Evolutionary conservation across 2,329 filamentous ascomycete genomes (phyloP).

Genomic region (Aspergillus chevalieri): DNA sequence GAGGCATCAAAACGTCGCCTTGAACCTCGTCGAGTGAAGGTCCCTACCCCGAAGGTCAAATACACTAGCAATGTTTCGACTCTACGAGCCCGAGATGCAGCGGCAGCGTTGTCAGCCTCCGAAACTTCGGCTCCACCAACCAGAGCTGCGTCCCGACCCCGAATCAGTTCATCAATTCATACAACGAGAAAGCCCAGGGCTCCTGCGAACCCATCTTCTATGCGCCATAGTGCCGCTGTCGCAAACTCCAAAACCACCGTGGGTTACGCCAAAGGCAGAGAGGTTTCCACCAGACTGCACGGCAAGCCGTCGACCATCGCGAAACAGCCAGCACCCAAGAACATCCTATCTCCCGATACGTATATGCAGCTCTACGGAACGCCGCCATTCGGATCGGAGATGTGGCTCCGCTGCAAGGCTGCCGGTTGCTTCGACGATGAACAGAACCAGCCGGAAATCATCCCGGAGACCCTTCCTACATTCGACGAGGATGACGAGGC

Average conservation of each 20-base stretch:
- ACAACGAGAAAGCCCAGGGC: conserved; percentile 39
- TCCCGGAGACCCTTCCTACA: conserved; percentile 21
- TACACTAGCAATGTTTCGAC: conserved; percentile 31
- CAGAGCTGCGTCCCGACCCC: conserved; percentile 30
- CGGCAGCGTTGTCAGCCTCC: conserved; percentile 29
- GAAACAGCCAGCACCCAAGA: conserved; percentile 17
- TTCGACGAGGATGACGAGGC: conserved; percentile 36
- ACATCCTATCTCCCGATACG: conserved; percentile 34
- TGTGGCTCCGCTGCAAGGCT: conserved; percentile 37
- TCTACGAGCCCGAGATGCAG: conserved; percentile 36
- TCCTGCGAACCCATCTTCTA: conserved; percentile 45
- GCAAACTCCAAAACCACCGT: conserved; percentile 73
- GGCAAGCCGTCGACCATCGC: conserved; percentile 19
- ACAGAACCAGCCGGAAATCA: conserved; percentile 15
- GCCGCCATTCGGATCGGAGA: conserved; percentile 38
- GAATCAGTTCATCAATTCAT: conserved; percentile 26
- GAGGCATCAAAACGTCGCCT: conserved; percentile 23
- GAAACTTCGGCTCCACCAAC: conserved; percentile 29
- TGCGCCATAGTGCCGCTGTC: conserved; percentile 56
- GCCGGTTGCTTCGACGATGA: conserved; percentile 33
- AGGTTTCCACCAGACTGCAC: conserved; percentile 25
- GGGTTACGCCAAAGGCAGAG: conserved; percentile 74
- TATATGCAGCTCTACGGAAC: conserved; percentile 40
- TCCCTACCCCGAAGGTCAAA: conserved; percentile 18
- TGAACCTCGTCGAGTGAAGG: conserved; percentile 20